Conservation (phyloP, 352 stramenopile genomes). For the Globisporangium ultimum region DNA sequence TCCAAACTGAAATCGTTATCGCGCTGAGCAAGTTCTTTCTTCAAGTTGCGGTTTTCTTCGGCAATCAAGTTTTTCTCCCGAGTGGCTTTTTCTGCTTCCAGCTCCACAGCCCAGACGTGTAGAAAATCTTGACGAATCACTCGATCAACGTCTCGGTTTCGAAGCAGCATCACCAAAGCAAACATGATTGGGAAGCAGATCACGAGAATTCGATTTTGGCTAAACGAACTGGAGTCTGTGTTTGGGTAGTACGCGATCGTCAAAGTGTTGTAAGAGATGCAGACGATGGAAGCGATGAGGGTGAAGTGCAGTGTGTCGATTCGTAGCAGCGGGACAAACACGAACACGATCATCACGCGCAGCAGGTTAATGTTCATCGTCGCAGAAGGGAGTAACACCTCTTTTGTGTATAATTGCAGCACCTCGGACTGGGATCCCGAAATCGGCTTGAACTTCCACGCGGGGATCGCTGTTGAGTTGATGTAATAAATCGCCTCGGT, state of each 20-base stretch:
- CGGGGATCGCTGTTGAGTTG: conserved; percentile 39
- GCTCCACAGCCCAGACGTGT: conserved; percentile 71
- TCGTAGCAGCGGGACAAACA: conserved; percentile 66
- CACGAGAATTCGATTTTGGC: conserved; percentile 60
- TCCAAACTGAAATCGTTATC: conserved; percentile 73
- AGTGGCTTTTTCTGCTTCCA: conserved; percentile 66
- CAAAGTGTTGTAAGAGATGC: conserved; percentile 56
- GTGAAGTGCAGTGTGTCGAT: conserved; percentile 75
- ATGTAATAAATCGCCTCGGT: conserved; percentile 47
- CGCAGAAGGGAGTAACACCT: conserved; percentile 57
- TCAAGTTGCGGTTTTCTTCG: conserved; percentile 77
- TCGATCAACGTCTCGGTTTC: conserved; percentile 71
- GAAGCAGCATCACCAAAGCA: conserved; percentile 61
- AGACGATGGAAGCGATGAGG: conserved; percentile 49
- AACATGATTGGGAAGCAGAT: conserved; percentile 73
- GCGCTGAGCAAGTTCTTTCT: conserved; percentile 71
- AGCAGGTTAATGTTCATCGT: conserved; percentile 84
- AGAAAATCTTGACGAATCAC: conserved; percentile 80
- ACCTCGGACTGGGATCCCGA: conserved; percentile 52
- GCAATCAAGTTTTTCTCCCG: conserved; percentile 79
- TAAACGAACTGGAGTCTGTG: conserved; percentile 58
- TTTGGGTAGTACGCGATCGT: conserved; percentile 64
- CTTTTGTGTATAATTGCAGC: conserved; percentile 56
- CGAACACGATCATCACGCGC: conserved; percentile 71
- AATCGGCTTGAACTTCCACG: conserved; percentile 62